Percentiles rank a stretch among this genome's conserved stretches.
Evolutionary conservation across 306 rosid species (phyloP).

Genomic region (Cicer bijugum): DNA sequence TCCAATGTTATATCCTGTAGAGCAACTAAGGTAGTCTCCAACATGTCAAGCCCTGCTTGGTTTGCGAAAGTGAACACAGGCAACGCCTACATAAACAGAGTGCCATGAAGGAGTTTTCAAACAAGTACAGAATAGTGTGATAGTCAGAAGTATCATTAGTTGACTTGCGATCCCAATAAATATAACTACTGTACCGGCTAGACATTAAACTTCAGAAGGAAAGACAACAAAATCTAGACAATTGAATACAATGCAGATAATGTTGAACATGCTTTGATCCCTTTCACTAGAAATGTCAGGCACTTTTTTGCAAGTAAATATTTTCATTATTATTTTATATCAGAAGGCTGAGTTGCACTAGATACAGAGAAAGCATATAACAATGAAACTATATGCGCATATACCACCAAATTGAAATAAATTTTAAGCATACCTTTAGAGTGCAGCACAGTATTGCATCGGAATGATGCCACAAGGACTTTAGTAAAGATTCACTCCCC

Average conservation of each 20-base stretch:
- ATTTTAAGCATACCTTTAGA: conserved; percentile 62
- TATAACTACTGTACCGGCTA: neutral
- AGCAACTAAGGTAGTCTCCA: conserved; percentile 96
- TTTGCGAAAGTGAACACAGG: conserved; percentile 95
- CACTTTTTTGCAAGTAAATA: neutral
- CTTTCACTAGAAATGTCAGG: neutral
- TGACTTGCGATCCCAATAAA: conserved; percentile 2
- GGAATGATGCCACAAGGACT: conserved; percentile 92
- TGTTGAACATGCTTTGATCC: neutral
- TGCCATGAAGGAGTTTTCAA: conserved; percentile 8
- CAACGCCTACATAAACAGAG: conserved; percentile 63
- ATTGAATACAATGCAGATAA: neutral
- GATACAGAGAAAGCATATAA: neutral
- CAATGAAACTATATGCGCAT: neutral
- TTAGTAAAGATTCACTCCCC: conserved; percentile 77
- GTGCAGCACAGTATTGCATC: conserved; percentile 94
- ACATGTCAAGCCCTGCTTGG: conserved; percentile 99
- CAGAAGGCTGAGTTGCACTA: neutral
- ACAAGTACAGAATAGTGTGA: neutral
- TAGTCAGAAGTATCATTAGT: neutral
- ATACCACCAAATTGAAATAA: conserved; percentile 13
- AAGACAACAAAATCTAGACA: conserved; percentile 8
- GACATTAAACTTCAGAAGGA: neutral
- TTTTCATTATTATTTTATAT: neutral
- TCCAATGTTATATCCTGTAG: conserved; percentile 85